Base-by-base conservation (phyloP, 2,329 filamentous ascomycete species). In the Monascus ruber region DNA sequence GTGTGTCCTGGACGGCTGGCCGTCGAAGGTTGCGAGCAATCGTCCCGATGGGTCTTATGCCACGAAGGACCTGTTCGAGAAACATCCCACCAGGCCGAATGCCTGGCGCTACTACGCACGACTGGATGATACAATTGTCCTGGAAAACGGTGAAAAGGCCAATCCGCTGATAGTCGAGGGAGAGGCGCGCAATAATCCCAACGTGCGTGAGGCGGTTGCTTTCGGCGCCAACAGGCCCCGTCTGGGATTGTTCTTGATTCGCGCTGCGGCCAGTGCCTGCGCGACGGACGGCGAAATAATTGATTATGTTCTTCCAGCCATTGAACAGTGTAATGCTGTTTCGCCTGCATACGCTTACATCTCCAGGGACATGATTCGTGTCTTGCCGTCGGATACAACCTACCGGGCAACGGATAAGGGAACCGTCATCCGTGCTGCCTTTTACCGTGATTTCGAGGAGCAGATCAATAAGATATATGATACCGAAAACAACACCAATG, bases 361-460 rank as follows among this genome's bases (percentile, higher is more conserved):
- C 2, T 69, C 69, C 0, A 64, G 56, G 10, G 73, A 77, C 3
- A 66, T 79, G 51, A 59, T 80, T 0, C 52, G 69, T 0, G 50
- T 77, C 2, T 55, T 76, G 2, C 60, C 65, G 0, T 45, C 60
- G 0, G 68, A 66, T 1, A 65, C 62, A 4, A 44, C 53, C 2
- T 77, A 73, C 45, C 64, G 72, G 1, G 56, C 54, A 31, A 77
- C 74, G 1, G 74, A 77, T 42, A 77, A 78, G 50, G 71, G 71
- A 3, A 77, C 71, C 0, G 66, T 73, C 40, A 76, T 77, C 36
- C 66, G 74, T 2, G 67, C 67, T 4, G 65, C 66, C 11, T 64
- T 72, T 5, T 74, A 76, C 45, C 56, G 59, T 34, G 55, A 66
- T 26, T 76, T 75, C 39, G 59, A 63, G 7, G 49, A 63, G 0